phyloP scores from a whole-genome alignment of 768 basidiomycete genomes.

The Leccinum pellstonianum region DNA sequence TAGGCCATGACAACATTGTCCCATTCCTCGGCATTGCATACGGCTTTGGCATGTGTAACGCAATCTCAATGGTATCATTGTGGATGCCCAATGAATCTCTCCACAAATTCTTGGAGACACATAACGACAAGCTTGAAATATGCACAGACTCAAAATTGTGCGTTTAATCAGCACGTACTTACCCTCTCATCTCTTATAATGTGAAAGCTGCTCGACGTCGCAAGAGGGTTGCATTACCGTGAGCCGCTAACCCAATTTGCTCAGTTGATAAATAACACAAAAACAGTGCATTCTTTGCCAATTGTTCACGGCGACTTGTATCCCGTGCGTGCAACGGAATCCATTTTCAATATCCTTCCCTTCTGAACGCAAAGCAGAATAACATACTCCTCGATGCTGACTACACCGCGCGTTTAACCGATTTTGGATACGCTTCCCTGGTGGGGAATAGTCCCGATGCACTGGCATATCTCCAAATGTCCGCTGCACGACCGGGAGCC shows the following conservation, averaged over 20 bases:
- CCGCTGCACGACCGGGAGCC: neutral
- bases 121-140: neutral
- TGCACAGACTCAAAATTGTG: neutral
- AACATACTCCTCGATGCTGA: neutral
- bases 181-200: neutral
- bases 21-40: neutral
- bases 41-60: neutral
- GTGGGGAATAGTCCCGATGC: neutral
- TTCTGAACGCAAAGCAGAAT: neutral
- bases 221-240: neutral
- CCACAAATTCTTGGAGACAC: neutral
- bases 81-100: conserved; percentile 1
- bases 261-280: neutral
- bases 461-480: neutral
- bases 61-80: neutral
- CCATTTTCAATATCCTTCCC: neutral
- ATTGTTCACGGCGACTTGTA: neutral
- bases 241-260: neutral
- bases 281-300: too few relatives aligned
- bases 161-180: neutral
- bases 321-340: neutral
- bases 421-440: neutral
- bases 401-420: neutral
- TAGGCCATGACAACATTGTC: neutral
- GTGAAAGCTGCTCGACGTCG: neutral